These are phyloP conservation scores for Litsea cubeba DNA, from an alignment of 164 flowering plant species.

Conservation along the genomic window DNA sequence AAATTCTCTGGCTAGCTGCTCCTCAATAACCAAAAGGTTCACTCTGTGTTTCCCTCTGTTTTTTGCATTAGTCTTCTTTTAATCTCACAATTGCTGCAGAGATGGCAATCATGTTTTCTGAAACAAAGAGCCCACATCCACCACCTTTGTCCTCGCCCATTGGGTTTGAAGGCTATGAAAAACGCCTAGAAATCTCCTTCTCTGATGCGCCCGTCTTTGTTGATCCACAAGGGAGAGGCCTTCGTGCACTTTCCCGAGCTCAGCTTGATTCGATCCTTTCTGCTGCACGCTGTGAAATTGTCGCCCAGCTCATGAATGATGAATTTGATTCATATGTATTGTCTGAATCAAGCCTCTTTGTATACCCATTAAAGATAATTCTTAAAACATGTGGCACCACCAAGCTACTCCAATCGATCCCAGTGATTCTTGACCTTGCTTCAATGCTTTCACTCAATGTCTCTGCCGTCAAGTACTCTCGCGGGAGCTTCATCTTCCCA, in stretches of 20 bases:
- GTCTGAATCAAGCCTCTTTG: slow-evolving; percentile 73
- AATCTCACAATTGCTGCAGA: neutral
- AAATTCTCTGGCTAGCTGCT: slow-evolving; percentile 3
- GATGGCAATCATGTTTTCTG: neutral
- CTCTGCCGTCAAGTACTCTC: slow-evolving; percentile 43
- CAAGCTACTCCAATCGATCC: slow-evolving; percentile 52
- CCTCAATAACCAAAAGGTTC: neutral
- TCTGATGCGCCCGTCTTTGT: slow-evolving; percentile 33
- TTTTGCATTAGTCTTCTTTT: neutral
- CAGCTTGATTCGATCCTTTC: slow-evolving; percentile 49
- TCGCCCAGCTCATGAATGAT: slow-evolving; percentile 38
- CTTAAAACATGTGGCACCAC: slow-evolving; percentile 81
- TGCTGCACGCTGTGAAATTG: slow-evolving; percentile 62
- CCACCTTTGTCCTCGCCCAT: slow-evolving; percentile 57
- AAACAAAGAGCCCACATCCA: slow-evolving; percentile 2
- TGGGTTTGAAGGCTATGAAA: slow-evolving; percentile 75
- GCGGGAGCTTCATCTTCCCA: slow-evolving; percentile 70
- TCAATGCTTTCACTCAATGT: slow-evolving; percentile 32
- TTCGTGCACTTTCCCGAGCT: slow-evolving; percentile 46
- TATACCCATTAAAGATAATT: slow-evolving; percentile 48
- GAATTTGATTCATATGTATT: slow-evolving; percentile 64
- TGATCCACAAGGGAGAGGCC: slow-evolving; percentile 51
- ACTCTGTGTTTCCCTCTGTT: neutral
- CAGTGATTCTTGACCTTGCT: slow-evolving; percentile 43
- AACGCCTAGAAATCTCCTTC: slow-evolving; percentile 63